Evolutionary conservation across 148 eudicot species (phyloP).

Genomic region (Nepenthes mirabilis): DNA sequence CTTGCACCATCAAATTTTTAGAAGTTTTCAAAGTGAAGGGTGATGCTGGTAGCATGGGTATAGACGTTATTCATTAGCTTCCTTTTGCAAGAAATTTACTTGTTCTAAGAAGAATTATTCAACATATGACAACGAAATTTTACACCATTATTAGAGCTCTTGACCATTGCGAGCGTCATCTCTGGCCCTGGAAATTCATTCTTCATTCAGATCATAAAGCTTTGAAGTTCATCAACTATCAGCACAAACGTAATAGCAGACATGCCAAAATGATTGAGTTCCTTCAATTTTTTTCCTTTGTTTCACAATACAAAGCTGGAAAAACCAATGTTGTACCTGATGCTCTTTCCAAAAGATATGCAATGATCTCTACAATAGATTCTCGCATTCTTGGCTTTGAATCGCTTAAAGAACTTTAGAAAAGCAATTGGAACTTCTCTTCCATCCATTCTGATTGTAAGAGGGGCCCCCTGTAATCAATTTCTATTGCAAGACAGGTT

Average conservation of each 20-base stretch:
- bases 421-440: not conserved
- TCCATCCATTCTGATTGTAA: not conserved
- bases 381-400: not conserved
- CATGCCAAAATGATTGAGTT: not conserved
- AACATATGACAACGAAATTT: not conserved
- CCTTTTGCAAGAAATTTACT: not conserved
- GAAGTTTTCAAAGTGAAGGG: not conserved
- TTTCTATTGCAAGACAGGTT: not conserved
- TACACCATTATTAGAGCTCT: not conserved
- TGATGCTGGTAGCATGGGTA: not conserved
- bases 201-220: not conserved
- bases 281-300: not conserved
- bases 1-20: not conserved
- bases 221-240: not conserved
- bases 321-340: not conserved
- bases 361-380: not conserved
- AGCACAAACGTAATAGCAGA: not conserved
- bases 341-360: not conserved
- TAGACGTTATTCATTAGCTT: not conserved
- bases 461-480: not conserved
- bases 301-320: not conserved
- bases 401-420: not conserved
- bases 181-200: not conserved
- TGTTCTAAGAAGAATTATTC: not conserved
- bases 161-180: not conserved